Evolutionary conservation across 176 grass and related monocot species (phyloP).

Genomic region (Metroxylon sagu): DNA sequence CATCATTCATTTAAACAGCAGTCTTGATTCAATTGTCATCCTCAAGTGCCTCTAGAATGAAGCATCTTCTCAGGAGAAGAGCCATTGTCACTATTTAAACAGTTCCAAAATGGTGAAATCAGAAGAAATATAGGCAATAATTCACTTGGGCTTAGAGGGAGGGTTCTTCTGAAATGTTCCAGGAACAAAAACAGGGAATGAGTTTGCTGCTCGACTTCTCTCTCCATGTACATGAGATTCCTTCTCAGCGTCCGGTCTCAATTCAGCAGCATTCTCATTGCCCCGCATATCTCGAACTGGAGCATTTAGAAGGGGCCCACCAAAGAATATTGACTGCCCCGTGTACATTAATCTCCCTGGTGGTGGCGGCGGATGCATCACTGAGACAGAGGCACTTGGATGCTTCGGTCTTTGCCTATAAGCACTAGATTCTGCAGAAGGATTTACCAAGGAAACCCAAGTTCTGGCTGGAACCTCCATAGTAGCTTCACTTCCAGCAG

Average conservation of each 20-base stretch:
- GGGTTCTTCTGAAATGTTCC: slow-evolving; percentile 47
- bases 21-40: no score
- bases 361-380: slow-evolving; percentile 27
- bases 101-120: background rate
- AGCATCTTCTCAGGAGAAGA: no score
- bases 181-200: slow-evolving; percentile 69
- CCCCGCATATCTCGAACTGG: slow-evolving; percentile 16
- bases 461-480: slow-evolving; percentile 23
- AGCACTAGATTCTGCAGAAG: slow-evolving; percentile 35
- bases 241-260: slow-evolving; percentile 42
- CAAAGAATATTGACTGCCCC: slow-evolving; percentile 87
- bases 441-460: slow-evolving; percentile 30
- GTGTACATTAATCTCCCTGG: slow-evolving; percentile 64
- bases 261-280: slow-evolving; percentile 1
- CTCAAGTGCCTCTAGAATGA: no score
- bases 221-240: slow-evolving; percentile 39
- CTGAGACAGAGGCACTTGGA: slow-evolving; percentile 29
- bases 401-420: slow-evolving; percentile 28
- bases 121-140: background rate
- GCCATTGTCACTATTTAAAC: no score
- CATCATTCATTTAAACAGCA: no score
- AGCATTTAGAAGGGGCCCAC: slow-evolving; percentile 68
- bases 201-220: slow-evolving; percentile 35
- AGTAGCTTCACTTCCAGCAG: slow-evolving; percentile 38
- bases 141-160: slow-evolving; percentile 47